A percentile compares a stretch with the other conserved stretches of the same genome.
Conservation (phyloP, 208 protist genomes). For the Vickermania ingenoplastis region DNA sequence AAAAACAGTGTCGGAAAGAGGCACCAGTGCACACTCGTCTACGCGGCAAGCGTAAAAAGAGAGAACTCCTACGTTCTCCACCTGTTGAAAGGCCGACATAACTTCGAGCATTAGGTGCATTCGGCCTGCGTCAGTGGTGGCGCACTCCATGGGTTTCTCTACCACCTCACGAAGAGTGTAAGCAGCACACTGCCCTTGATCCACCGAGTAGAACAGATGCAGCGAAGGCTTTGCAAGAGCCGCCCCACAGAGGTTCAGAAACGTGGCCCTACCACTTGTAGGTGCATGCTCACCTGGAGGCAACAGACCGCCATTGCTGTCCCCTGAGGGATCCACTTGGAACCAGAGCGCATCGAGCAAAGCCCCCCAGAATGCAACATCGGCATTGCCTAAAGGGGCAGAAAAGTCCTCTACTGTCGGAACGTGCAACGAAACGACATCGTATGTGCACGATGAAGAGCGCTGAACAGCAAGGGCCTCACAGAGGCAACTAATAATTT, state of each 20-base stretch:
- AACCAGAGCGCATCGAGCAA: conserved; percentile 70
- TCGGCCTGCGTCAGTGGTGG: conserved; percentile 15
- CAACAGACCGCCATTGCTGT: conserved; percentile 39
- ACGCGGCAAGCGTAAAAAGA: conserved; percentile 48
- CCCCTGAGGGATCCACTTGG: conserved; percentile 40
- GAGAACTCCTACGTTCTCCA: conserved; percentile 43
- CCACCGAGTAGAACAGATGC: background rate
- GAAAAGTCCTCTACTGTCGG: too few relatives aligned
- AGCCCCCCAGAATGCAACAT: conserved; percentile 37
- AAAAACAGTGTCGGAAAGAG: conserved; percentile 31
- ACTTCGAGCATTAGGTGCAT: conserved; percentile 26
- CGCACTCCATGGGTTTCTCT: conserved; percentile 6
- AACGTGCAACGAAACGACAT: conserved; percentile 19
- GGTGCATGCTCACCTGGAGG: conserved; percentile 1
- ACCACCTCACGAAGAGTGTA: conserved; percentile 1
- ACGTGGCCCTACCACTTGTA: too few relatives aligned
- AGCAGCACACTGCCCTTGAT: background rate
- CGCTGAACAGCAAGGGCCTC: background rate
- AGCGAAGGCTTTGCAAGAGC: background rate
- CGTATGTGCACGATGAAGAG: conserved; percentile 1
- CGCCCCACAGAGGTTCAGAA: background rate
- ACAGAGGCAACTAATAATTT: background rate
- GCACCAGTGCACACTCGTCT: conserved; percentile 29
- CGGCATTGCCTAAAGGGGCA: conserved; percentile 24
- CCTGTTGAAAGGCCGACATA: conserved; percentile 30